Evolutionary conservation across 495 filamentous ascomycete genomes (phyloP).

Genomic region (Cercophora samala): DNA sequence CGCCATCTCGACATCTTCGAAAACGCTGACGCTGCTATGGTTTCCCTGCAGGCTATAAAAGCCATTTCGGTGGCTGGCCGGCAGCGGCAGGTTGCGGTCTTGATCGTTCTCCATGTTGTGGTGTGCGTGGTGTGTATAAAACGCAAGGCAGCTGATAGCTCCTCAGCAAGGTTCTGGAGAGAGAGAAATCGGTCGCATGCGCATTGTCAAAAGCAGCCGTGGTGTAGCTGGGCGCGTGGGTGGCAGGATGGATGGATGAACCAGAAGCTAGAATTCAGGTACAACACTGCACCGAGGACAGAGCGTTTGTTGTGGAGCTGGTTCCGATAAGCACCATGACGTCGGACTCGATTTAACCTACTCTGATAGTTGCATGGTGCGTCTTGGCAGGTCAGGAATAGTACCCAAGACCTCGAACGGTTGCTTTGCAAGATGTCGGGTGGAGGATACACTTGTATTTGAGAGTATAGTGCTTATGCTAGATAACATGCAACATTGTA

Average conservation of each 20-base stretch:
- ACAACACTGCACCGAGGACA: not conserved
- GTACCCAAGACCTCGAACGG: not conserved
- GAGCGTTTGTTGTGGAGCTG: slow-evolving; percentile 14
- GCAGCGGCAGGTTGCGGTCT: slow-evolving; percentile 19
- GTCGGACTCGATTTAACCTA: slow-evolving; percentile 15
- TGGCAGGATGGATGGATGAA: not conserved
- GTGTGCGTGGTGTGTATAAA: not conserved
- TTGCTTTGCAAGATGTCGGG: not conserved
- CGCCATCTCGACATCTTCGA: slow-evolving; percentile 98
- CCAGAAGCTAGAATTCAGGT: not conserved
- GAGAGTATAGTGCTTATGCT: not conserved
- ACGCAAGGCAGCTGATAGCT: slow-evolving; percentile 14
- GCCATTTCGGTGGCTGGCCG: slow-evolving; percentile 37
- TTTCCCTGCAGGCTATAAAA: slow-evolving; percentile 65
- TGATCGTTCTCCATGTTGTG: slow-evolving; percentile 33
- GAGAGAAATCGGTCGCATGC: not conserved
- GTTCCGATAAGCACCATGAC: slow-evolving; percentile 24
- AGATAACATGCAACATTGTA: not conserved
- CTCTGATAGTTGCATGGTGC: not conserved
- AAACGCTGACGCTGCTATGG: slow-evolving; percentile 76
- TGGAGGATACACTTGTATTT: not conserved
- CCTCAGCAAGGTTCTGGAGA: not conserved
- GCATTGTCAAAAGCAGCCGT: not conserved
- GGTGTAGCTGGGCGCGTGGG: not conserved
- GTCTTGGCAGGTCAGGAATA: not conserved